Evolutionary conservation across 805 yeast species (phyloP).

Genomic region (Candida ficus): DNA sequence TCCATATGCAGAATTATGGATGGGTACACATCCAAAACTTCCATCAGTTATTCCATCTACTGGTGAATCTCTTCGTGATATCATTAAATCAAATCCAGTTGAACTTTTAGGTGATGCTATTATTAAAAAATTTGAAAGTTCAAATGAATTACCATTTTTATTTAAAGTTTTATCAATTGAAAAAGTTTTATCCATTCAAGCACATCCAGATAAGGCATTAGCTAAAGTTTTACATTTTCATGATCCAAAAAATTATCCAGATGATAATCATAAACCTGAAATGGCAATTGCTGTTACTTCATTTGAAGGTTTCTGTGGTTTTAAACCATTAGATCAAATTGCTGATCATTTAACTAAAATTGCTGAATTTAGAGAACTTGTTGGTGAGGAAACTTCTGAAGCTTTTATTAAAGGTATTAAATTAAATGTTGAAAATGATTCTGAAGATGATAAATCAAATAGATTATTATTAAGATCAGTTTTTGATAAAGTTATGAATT

Average conservation of each 20-base stretch:
- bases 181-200: constrained; percentile 93
- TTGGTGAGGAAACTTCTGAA: constrained; percentile 55
- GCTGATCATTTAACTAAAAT: constrained; percentile 61
- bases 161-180: constrained; percentile 92
- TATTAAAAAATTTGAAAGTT: constrained; percentile 59
- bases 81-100: constrained; percentile 56
- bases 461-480: constrained; percentile 65
- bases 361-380: constrained; percentile 70
- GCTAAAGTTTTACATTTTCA: constrained; percentile 68
- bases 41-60: constrained; percentile 57
- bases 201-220: constrained; percentile 91
- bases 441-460: constrained; percentile 51
- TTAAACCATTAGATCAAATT: constrained; percentile 82
- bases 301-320: constrained; percentile 97
- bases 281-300: constrained; percentile 97
- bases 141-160: constrained; percentile 77
- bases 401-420: constrained; percentile 48
- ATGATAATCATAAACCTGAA: constrained; percentile 98
- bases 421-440: constrained; percentile 27
- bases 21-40: constrained; percentile 96
- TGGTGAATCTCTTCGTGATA: constrained; percentile 59
- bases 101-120: constrained; percentile 54
- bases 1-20: constrained; percentile 98
- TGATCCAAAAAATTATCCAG: constrained; percentile 95
- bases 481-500: constrained; percentile 80